Evolutionary conservation across 495 filamentous ascomycete species (phyloP), one percentile per base, ranked within the genome.

Genomic region (Pseudoneurospora amorphoporcata): DNA sequence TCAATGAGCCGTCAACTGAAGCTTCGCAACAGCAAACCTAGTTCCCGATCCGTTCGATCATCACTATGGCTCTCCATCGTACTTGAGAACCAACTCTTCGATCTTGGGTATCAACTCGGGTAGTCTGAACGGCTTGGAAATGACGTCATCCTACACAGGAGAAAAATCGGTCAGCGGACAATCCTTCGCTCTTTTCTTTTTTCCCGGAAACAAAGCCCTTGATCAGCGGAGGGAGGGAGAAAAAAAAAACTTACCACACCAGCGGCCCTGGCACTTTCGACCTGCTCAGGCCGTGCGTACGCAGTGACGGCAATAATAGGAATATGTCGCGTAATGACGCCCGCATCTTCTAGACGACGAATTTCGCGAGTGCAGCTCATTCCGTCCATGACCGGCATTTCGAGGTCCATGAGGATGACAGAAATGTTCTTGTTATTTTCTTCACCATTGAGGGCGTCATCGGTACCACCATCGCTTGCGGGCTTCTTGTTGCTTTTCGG

Each of bases 311-410:
- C 92, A 72, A 96, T 89, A 72, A 95, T 91, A 10, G 91, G 92
- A 9, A 93, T 85, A 76, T 92, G 91, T 41, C 81, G 80, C 43
- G 79, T 79, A 53, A 87, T 84, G 72, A 79, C 80, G 4, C 87
- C 88, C 70, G 81, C 75, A 47, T 72, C 73, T 76, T 93, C 90
- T 72, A 91, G 83, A 74, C 88, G 83, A 1, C 93, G 86, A 69
- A 96, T 94, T 72, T 85, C 86, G 42, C 84, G 81, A 17, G 91
- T 89, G 70, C 92, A 92, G n/a, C 86, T 88, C 76, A 91, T 87
- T 70, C 93, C 93, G 77, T 94, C 91, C 92, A 95, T 94, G 37
- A 94, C 86, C 0, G 92, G 92, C 93, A 95, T 95, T 77, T 94
- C 92, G 71, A 93, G 85, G 74, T 95, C 93, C 92, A 94, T 94